Percentiles rank a stretch among this genome's conserved stretches.
phyloP scores from a whole-genome alignment of 2,329 filamentous ascomycete genomes.

The Pseudocercospora vitis region DNA sequence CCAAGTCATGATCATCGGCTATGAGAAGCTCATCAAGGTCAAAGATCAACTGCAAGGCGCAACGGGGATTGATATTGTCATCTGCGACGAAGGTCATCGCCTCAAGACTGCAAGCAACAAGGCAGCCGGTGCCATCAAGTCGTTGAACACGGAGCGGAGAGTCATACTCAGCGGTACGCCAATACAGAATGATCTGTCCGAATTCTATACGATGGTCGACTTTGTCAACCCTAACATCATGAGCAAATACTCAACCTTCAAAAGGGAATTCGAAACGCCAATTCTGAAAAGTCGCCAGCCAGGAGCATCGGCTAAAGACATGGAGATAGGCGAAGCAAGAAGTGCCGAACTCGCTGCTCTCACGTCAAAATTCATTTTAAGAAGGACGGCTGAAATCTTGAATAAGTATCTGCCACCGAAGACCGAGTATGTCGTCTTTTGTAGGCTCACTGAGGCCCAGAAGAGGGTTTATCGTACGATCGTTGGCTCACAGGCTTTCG shows the following conservation, averaged over 20 bases:
- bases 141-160: conserved; percentile 60
- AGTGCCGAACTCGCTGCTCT: conserved; percentile 61
- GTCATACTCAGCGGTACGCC: conserved; percentile 67
- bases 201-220: conserved; percentile 68
- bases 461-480: conserved; percentile 63
- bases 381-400: conserved; percentile 65
- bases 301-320: conserved; percentile 59
- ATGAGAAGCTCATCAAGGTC: conserved; percentile 66
- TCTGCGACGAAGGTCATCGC: conserved; percentile 69
- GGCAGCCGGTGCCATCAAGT: conserved; percentile 64
- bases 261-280: conserved; percentile 63
- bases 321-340: conserved; percentile 63
- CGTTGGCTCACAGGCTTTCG: conserved; percentile 64
- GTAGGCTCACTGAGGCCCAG: conserved; percentile 61
- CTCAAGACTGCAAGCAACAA: conserved; percentile 70
- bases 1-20: conserved; percentile 71
- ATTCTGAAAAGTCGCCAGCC: conserved; percentile 66
- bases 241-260: conserved; percentile 62
- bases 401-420: conserved; percentile 66
- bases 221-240: conserved; percentile 67
- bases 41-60: conserved; percentile 65
- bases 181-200: conserved; percentile 66
- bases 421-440: conserved; percentile 67
- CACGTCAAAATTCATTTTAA: conserved; percentile 65
- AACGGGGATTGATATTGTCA: conserved; percentile 65